phyloP scores from a whole-genome alignment of 257 asterid genomes.

The Scutellaria barbata region DNA sequence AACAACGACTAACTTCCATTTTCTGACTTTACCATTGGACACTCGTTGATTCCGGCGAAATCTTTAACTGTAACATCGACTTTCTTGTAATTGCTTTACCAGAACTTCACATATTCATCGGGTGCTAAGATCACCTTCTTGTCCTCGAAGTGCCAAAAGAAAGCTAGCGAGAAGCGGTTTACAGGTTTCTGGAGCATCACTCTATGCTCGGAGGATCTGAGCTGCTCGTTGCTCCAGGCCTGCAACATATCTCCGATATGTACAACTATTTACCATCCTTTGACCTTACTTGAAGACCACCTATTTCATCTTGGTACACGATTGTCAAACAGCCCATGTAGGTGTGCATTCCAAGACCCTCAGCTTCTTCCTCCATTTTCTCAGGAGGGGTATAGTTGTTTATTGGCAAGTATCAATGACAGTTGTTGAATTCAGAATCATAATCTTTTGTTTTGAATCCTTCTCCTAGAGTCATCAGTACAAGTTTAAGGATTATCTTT shows the following conservation, averaged over 20 bases:
- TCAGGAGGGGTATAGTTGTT: constrained; percentile 62
- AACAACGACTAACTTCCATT: constrained; percentile 20
- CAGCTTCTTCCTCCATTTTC: constrained; percentile 44
- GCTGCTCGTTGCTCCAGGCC: constrained; percentile 75
- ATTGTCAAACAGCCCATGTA: constrained; percentile 80
- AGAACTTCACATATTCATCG: constrained; percentile 61
- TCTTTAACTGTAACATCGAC: constrained; percentile 73
- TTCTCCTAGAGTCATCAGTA: constrained; percentile 52
- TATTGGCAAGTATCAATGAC: constrained; percentile 73
- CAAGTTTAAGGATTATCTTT: constrained; percentile 40
- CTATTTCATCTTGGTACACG: constrained; percentile 65
- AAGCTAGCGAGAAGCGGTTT: constrained; percentile 65
- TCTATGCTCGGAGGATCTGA: constrained; percentile 76
- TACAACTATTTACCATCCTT: constrained; percentile 67
- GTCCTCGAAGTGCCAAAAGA: constrained; percentile 82
- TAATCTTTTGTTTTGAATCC: constrained; percentile 43
- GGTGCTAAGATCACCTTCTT: constrained; percentile 66
- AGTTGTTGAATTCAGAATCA: constrained; percentile 53
- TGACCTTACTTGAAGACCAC: constrained; percentile 73
- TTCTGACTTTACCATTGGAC: constrained; percentile 12
- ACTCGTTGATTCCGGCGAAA: constrained; percentile 51
- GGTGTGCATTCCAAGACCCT: constrained; percentile 81
- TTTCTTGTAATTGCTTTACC: constrained; percentile 63
- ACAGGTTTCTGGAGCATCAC: constrained; percentile 51
- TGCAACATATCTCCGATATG: constrained; percentile 76